Conservation (phyloP, 2,329 filamentous ascomycete genomes). For the Fusarium beomiforme region DNA sequence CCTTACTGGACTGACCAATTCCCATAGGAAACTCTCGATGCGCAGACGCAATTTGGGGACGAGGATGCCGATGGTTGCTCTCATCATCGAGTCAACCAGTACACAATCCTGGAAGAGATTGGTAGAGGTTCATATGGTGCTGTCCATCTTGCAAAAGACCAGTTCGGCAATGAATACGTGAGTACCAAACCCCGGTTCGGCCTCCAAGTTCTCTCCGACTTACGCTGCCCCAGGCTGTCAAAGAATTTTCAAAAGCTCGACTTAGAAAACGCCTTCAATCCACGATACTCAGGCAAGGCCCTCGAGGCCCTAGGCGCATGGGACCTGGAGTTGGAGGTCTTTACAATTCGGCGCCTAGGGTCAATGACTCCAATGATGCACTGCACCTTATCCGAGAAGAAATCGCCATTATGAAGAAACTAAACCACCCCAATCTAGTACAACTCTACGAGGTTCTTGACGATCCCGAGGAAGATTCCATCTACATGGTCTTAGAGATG, state of each 20-base stretch:
- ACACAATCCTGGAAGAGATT: constrained; percentile 92
- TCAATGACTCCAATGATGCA: constrained; percentile 73
- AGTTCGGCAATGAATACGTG: constrained; percentile 93
- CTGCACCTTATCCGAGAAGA: constrained; percentile 93
- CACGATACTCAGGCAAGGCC: constrained; percentile 74
- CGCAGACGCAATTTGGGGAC: constrained; percentile 84
- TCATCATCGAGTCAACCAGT: constrained; percentile 93
- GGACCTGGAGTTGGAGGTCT: constrained; percentile 39
- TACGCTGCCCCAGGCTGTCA: constrained; percentile 75
- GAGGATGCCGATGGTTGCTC: constrained; percentile 84
- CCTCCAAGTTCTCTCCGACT: constrained; percentile 17
- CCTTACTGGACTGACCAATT: constrained; percentile 14
- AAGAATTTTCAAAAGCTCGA: constrained; percentile 95
- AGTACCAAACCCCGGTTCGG: constrained; percentile 47
- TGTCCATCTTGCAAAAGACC: constrained; percentile 89
- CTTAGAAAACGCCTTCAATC: constrained; percentile 91
- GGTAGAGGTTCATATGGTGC: constrained; percentile 96
- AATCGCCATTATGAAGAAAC: constrained; percentile 99
- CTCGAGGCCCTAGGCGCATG: constrained; percentile 47
- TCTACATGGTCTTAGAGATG: constrained; percentile 99
- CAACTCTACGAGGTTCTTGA: constrained; percentile 93
- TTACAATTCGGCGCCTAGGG: constrained; percentile 43
- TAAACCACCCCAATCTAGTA: constrained; percentile 94
- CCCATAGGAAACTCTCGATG: constrained; percentile 86
- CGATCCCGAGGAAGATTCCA: constrained; percentile 91